Evolutionary conservation across 179 eudicot genomes (phyloP).

Genomic region (Monotropa hypopitys): DNA sequence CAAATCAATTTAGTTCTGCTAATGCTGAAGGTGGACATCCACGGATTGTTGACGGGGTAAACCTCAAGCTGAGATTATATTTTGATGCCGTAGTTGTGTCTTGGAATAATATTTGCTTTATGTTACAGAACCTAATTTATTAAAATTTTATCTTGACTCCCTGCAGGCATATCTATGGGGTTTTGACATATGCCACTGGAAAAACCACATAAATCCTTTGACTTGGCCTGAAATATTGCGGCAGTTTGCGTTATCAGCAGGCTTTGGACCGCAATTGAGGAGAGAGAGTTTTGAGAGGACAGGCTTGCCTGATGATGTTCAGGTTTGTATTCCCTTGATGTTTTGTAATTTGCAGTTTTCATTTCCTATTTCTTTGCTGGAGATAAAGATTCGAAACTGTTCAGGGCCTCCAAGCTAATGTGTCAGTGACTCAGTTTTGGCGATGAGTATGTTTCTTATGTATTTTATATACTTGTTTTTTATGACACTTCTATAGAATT

Average conservation of each 20-base stretch:
- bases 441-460: not conserved
- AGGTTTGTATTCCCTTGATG: constrained; percentile 20
- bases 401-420: not conserved
- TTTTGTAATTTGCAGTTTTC: not conserved
- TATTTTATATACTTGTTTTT: not conserved
- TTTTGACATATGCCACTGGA: constrained; percentile 81
- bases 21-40: constrained; percentile 96
- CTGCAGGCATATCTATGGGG: constrained; percentile 87
- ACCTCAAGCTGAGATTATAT: not conserved
- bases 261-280: constrained; percentile 80
- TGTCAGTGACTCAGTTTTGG: not conserved
- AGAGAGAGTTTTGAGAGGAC: constrained; percentile 42
- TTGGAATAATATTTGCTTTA: not conserved
- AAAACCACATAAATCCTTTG: constrained; percentile 59
- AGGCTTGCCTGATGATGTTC: constrained; percentile 43
- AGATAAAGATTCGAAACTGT: not conserved
- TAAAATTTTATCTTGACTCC: not conserved
- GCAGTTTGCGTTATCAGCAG: constrained; percentile 87
- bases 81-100: not conserved
- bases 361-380: not conserved
- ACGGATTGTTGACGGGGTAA: constrained; percentile 90
- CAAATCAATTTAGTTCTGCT: constrained; percentile 56
- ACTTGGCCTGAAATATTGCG: constrained; percentile 96
- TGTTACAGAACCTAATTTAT: not conserved
- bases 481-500: not conserved